A percentile compares a stretch with the other conserved stretches of the same genome.
Evolutionary conservation across 805 yeast genomes (phyloP).

Genomic region (Torulaspora maleeae): DNA sequence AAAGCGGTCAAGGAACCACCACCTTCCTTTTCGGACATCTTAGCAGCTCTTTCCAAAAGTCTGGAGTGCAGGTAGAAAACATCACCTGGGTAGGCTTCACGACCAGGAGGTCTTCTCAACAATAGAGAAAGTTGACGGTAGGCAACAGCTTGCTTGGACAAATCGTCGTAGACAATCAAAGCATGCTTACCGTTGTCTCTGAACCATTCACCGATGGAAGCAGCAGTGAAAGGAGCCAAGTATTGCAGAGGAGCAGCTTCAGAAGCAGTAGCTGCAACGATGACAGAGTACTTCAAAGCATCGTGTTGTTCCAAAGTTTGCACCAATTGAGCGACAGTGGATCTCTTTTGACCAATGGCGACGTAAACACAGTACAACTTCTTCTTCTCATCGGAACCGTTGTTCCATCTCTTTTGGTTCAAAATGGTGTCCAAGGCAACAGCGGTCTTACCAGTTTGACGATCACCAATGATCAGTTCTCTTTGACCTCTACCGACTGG

Average conservation of each 20-base stretch:
- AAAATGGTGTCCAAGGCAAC: constrained; percentile 97
- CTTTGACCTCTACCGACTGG: constrained; percentile 99
- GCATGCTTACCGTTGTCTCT: constrained; percentile 99
- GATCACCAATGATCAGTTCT: constrained; percentile 99
- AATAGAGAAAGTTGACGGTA: constrained; percentile 98
- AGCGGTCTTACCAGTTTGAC: constrained; percentile 99
- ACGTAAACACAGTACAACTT: constrained; percentile 99
- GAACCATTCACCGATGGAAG: constrained; percentile 99
- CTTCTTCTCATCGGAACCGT: constrained; percentile 90
- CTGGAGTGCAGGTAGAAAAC: constrained; percentile 94
- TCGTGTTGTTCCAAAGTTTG: constrained; percentile 98
- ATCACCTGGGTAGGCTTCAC: constrained; percentile 97
- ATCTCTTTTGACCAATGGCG: constrained; percentile 99
- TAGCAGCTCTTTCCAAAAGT: constrained; percentile 95
- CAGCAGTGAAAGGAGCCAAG: constrained; percentile 99
- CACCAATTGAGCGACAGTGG: constrained; percentile 98
- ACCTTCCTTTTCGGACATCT: constrained; percentile 85
- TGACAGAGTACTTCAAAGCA: constrained; percentile 94
- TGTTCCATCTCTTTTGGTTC: constrained; percentile 99
- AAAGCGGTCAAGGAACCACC: constrained; percentile 94
- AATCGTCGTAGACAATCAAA: constrained; percentile 93
- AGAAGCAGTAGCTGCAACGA: constrained; percentile 99
- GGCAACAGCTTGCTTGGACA: constrained; percentile 99
- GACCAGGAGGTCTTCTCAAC: constrained; percentile 96
- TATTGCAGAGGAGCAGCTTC: constrained; percentile 99